Base-by-base conservation (phyloP, 345 rosid species). In the Melaleuca alternifolia region DNA sequence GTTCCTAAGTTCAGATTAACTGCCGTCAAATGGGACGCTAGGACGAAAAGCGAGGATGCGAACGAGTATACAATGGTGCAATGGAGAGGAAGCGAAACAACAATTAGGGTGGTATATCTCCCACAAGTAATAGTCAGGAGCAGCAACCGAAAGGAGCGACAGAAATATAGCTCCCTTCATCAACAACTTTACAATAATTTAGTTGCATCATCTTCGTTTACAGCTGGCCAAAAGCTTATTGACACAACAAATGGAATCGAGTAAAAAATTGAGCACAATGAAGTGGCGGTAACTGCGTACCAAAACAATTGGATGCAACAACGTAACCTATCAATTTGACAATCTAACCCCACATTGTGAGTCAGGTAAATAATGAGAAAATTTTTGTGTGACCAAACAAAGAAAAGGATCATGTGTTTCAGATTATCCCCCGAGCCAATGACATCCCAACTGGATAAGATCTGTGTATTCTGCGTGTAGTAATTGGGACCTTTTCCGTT, bases 361-460 rank as follows among this genome's bases (percentile, higher is more conserved):
- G 75, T 77, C 51, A 15, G 15, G 30, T 53, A 33, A 50, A 44
- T 16, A 86, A 86, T 20, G 44, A 37, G 3, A 62, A 52, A 56
- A 71, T 11, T 37, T 9, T 54, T 51, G 33, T 51, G 33, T 6
- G 4, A 37, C 48, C 81, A 1, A 71, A 24, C 62, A 65, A 33
- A 71, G 10, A 71, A 71, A 37, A 18, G 26, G 81, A 71, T 10
- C 37, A 2, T 14, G 30, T 41, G 51, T 48, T 41, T 87, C 85
- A 87, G 76, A 84, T 26, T 52, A 91, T 75, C 86, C 91, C 93
- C 14, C 82, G 86, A 33, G 89, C 90, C 93, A 94, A 92, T 87
- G 98, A 93, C 85, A 95, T 90, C 33, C 98, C 98, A 76, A 92
- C 92, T 4, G 92, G 91, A 89, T 90, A 96, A 57, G 95, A 88